Evolutionary conservation across 768 basidiomycete species (phyloP), one percentile per base, ranked within the genome.

Genomic region (Tylopilus subfusipes): DNA sequence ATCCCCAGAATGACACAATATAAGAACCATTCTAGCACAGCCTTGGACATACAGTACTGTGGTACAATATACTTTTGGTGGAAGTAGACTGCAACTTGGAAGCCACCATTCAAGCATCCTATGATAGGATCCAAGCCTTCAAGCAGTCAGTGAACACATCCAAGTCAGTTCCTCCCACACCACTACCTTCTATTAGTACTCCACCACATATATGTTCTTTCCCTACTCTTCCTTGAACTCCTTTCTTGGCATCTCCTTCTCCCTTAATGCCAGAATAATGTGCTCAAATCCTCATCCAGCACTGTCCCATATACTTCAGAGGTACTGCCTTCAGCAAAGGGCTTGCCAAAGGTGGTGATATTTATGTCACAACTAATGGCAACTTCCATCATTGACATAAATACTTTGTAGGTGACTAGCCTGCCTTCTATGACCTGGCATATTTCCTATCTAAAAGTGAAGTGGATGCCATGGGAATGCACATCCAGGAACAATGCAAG

Each of bases 1-100:
- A 7, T 27, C 25, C 31, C 5, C 31, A 33, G 31, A 13, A 14
- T 0, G 18, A 52, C 0, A 8, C 24, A 1, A 10, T 53, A 0
- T 44, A 53, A 11, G 38, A 53, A n/a, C 68, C 73, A 0, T 76
- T 75, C 49, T 60, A 68, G 0, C 55, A 53, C 0, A 50, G 69
- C 2, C 54, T 73, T 7, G 47, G 56, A 21, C 22, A 53, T 2
- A 64, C 69, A 0, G 54, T 73, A 0, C 68, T 68, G 3, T 74
- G 72, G 73, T 68, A 61, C 10, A 61, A 71, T 22, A 55, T 61
- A 0, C 53, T 73, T 0, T 49, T 56, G 0, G 42, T 55, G 0
- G 40, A 40, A 9, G 34, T 70, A 2, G 65, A 72, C 5, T 5
- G 9, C 6, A 1, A 30, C 1, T 16, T 33, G 0, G 55, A 56